These are phyloP conservation scores for Osmanthus fragrans DNA, from an alignment of 257 asterid species.

Conservation along the genomic window DNA sequence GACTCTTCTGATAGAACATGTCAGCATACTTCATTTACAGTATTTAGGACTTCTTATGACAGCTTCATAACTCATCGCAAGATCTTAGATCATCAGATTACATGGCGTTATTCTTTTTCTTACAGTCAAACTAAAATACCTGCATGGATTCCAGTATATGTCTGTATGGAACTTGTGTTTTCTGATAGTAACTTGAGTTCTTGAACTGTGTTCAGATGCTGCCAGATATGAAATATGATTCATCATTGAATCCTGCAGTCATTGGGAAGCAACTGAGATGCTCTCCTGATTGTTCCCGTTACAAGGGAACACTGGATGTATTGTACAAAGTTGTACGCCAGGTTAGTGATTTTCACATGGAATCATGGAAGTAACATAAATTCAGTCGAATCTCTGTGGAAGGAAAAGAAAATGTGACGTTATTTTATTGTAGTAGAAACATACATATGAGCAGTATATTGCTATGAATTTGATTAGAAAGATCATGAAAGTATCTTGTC, in stretches of 20 bases:
- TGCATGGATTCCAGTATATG: no score
- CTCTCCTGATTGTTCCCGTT: conserved; percentile 55
- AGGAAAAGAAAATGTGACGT: not conserved
- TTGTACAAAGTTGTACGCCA: conserved; percentile 63
- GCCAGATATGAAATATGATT: conserved; percentile 40
- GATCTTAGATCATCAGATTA: not conserved
- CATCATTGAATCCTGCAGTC: conserved; percentile 36
- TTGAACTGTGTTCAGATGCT: conserved; percentile 46
- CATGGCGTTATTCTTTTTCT: not conserved
- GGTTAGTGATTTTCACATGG: conserved; percentile 48
- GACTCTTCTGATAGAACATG: not conserved
- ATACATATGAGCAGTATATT: not conserved
- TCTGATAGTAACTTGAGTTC: not conserved
- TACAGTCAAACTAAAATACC: not conserved
- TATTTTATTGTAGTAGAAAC: not conserved
- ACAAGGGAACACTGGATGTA: conserved; percentile 79
- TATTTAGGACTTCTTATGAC: not conserved
- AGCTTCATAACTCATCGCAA: not conserved
- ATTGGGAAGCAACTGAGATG: conserved; percentile 42
- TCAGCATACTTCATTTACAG: not conserved
- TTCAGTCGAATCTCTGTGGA: not conserved
- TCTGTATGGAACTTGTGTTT: not conserved
- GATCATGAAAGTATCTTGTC: not conserved
- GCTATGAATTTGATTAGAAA: not conserved
- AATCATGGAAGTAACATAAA: not conserved